phyloP scores from a whole-genome alignment of 2,329 filamentous ascomycete genomes.

The Epichloe uncinata region DNA sequence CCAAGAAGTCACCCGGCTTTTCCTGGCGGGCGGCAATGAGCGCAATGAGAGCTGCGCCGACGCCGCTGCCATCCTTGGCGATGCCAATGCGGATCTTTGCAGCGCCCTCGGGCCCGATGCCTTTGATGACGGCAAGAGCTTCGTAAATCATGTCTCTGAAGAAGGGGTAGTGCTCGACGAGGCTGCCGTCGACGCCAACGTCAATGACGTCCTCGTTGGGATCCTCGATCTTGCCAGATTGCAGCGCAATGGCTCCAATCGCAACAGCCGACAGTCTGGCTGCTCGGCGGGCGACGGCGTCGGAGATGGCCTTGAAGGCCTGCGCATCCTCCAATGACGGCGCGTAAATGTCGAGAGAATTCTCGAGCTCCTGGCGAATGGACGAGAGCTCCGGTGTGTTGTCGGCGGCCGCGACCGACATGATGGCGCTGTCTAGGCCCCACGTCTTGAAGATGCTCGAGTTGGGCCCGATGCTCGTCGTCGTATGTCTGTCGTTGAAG shows the following conservation, averaged over 20 bases:
- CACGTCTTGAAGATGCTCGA: constrained; percentile 65
- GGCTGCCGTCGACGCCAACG: constrained; percentile 83
- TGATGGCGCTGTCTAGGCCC: constrained; percentile 82
- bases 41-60: constrained; percentile 83
- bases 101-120: constrained; percentile 66
- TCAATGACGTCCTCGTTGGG: constrained; percentile 61
- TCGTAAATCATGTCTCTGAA: constrained; percentile 84
- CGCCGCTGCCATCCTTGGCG: constrained; percentile 82
- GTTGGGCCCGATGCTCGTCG: constrained; percentile 51
- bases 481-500: constrained; percentile 55
- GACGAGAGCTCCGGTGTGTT: constrained; percentile 56
- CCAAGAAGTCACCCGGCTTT: constrained; percentile 32
- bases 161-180: constrained; percentile 91
- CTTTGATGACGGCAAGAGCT: constrained; percentile 60
- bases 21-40: constrained; percentile 65
- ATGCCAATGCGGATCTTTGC: constrained; percentile 87
- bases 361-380: constrained; percentile 66
- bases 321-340: constrained; percentile 73
- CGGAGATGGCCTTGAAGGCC: constrained; percentile 71
- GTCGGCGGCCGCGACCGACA: constrained; percentile 79
- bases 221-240: constrained; percentile 57
- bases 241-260: constrained; percentile 70
- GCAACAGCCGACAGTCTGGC: constrained; percentile 80
- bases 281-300: constrained; percentile 76
- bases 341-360: constrained; percentile 60